A percentile compares a stretch with the other conserved stretches of the same genome.
These are phyloP conservation scores for Annona squamosa DNA, from an alignment of 164 flowering plant species.

Conservation along the genomic window DNA sequence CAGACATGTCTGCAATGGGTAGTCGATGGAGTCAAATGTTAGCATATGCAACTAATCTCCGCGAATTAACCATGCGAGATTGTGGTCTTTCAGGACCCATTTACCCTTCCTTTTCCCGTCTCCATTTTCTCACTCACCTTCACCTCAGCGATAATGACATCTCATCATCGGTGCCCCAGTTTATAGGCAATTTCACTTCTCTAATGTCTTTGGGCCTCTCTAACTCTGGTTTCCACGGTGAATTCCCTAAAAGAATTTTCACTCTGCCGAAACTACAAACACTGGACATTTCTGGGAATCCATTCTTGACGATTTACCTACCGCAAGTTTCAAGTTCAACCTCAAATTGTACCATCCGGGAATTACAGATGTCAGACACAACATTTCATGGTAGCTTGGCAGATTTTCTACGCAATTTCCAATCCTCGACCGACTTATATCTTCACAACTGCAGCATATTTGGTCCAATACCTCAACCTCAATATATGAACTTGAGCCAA, in stretches of 20 bases:
- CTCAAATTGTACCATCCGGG: constrained; percentile 27
- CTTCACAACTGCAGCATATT: constrained; percentile 8
- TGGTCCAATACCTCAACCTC: constrained; percentile 4
- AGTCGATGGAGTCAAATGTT: neutral
- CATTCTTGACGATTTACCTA: too few species aligned
- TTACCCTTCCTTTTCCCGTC: neutral
- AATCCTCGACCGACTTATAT: too few species aligned
- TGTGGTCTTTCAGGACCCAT: neutral
- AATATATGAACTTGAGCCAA: too few species aligned
- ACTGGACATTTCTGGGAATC: too few species aligned
- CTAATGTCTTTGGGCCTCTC: constrained; percentile 37
- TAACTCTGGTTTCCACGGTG: constrained; percentile 28
- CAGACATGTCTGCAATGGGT: neutral
- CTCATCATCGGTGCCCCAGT: constrained; percentile 21
- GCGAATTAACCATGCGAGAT: neutral
- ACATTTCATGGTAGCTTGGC: constrained; percentile 17
- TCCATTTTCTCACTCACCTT: neutral
- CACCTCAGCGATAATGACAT: neutral
- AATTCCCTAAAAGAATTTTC: constrained; percentile 23
- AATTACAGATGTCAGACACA: constrained; percentile 28
- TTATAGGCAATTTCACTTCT: constrained; percentile 21
- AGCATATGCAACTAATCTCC: neutral
- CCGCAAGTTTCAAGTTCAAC: too few species aligned
- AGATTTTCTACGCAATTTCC: constrained; percentile 12
- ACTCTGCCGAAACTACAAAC: neutral